Base-by-base conservation (phyloP, 1,284 basidiomycete species). In the Pholiota adiposa region DNA sequence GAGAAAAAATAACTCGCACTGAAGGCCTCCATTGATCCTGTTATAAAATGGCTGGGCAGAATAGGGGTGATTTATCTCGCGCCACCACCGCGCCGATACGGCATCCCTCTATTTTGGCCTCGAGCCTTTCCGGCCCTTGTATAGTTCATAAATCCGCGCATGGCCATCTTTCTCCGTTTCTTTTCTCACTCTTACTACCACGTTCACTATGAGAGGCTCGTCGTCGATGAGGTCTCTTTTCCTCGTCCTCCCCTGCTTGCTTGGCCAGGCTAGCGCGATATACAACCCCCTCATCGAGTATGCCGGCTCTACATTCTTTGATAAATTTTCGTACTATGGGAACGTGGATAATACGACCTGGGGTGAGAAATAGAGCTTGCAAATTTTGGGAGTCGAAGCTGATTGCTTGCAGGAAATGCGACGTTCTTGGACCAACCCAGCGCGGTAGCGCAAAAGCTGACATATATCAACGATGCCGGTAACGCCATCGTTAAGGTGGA, bases 401-500 rank as follows among this genome's bases (percentile, higher is more conserved):
- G 31, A 52, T 27, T 23, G 2, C 29, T 2, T 58, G 29, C 60
- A 84, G 84, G 84, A 44, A 79, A 86, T 64, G 82, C 84, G 3
- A 80, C 78, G 54, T 86, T 78, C 72, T 69, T 84, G 23, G 77
- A 81, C 66, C 70, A 74, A 62, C 70, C 72, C 5, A 71, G 71
- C 43, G 85, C 86, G 2, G 68, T 69, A 21, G 40, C 74, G 12
- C 70, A 78, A 60, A 69, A 73, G 18, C 73, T 90, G 18, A 80
- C 84, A 2, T 88, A 81, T 66, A 70, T 87, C 49, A 84, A 88
- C 67, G 68, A 67, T 27, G 77, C 75, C 2, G 84, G 84, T 5
- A 77, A 83, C 60, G 86, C 83, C 1, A 79, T 90, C 63, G 77
- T 90, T 54, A 77, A 73, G 62, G 86, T 88, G 16, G 87, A 88